A percentile compares a stretch with the other conserved stretches of the same genome.
phyloP scores from a whole-genome alignment of 179 eudicot genomes.

The Actinidia chinensis region DNA sequence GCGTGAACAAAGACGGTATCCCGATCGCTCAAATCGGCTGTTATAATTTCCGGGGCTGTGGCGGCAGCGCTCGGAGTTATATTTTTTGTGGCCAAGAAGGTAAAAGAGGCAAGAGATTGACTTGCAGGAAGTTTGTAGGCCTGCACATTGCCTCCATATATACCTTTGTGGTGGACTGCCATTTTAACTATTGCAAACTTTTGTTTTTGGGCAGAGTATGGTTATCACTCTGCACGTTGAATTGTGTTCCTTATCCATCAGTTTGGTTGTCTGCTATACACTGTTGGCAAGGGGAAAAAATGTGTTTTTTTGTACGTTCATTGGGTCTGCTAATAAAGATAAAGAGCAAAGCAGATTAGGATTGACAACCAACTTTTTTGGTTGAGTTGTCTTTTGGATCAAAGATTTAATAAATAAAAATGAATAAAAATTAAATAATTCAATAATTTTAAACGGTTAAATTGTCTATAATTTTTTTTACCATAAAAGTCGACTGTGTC shows the following conservation, averaged over 20 bases:
- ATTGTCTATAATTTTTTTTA: too few relatives aligned
- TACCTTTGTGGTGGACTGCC: background rate
- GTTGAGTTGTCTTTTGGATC: too few relatives aligned
- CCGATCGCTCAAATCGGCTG: slow-evolving; percentile 18
- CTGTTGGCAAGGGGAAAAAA: too few relatives aligned
- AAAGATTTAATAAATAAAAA: too few relatives aligned
- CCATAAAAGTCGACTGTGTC: too few relatives aligned
- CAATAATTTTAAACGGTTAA: too few relatives aligned
- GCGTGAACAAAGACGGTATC: background rate
- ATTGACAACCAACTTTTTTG: too few relatives aligned
- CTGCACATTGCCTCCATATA: background rate
- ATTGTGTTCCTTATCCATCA: background rate
- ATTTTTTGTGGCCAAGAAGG: slow-evolving; percentile 24
- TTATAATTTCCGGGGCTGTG: slow-evolving; percentile 28
- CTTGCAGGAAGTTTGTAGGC: background rate
- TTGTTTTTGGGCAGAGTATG: background rate
- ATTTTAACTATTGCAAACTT: background rate
- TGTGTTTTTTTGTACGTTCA: too few relatives aligned
- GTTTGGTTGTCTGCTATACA: background rate
- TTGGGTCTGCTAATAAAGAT: too few relatives aligned
- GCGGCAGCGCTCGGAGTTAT: slow-evolving; percentile 32
- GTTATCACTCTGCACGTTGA: too few relatives aligned
- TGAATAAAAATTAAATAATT: too few relatives aligned
- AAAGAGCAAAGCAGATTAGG: too few relatives aligned
- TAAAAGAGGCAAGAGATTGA: slow-evolving; percentile 18